These are phyloP conservation scores for Beta macrorhiza DNA, from an alignment of 179 eudicot species.

Conservation along the genomic window DNA sequence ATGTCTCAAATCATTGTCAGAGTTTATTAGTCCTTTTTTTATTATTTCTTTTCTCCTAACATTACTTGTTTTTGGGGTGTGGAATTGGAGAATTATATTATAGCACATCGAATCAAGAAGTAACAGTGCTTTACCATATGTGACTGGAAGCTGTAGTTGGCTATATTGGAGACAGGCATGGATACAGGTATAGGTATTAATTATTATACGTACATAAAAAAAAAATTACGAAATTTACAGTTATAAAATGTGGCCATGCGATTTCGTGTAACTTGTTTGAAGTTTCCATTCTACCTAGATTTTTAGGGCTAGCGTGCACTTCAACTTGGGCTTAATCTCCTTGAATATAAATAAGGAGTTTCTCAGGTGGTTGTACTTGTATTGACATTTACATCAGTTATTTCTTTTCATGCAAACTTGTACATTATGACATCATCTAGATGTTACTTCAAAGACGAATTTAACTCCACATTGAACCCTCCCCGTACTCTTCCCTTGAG, in stretches of 20 bases:
- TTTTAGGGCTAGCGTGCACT: background rate
- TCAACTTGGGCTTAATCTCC: background rate
- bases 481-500: too few species aligned
- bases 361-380: background rate
- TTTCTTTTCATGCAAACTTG: background rate
- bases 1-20: background rate
- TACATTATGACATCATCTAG: too few species aligned
- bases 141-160: background rate
- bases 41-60: background rate
- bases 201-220: too few species aligned
- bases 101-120: background rate
- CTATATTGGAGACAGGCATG: background rate
- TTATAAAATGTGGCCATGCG: background rate
- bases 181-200: background rate
- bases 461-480: too few species aligned
- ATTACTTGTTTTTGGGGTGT: background rate
- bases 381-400: background rate
- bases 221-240: background rate
- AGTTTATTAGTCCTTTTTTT: background rate
- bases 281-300: background rate
- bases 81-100: background rate
- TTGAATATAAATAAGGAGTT: background rate
- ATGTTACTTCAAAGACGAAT: too few species aligned
- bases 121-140: background rate
- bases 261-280: background rate